Percentiles rank a stretch among this genome's conserved stretches.
Evolutionary conservation across 1,284 basidiomycete genomes (phyloP).

Genomic region (Sporisorium graminicola): DNA sequence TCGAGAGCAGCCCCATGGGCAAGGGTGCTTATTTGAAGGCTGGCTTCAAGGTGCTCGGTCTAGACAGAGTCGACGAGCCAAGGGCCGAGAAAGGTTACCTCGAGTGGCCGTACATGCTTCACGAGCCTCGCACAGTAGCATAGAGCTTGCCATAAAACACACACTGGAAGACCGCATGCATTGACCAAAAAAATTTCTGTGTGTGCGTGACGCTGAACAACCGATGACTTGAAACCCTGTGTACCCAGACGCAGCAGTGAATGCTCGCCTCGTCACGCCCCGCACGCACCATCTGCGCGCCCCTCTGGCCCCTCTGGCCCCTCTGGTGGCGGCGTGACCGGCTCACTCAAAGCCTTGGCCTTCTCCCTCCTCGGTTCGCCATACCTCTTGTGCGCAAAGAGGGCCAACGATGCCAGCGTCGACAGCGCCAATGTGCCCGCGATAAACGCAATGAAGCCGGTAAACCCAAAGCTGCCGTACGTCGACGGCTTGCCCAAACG

Average conservation of each 20-base stretch:
- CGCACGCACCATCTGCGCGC: not conserved
- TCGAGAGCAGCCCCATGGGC: constrained; percentile 37
- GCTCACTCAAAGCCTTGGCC: constrained; percentile 3
- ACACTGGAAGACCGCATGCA: not conserved
- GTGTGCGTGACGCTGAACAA: not conserved
- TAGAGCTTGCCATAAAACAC: not conserved
- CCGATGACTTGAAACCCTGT: too few relatives aligned
- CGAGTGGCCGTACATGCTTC: constrained; percentile 42
- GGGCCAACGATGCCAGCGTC: constrained; percentile 15
- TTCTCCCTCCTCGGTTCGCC: not conserved
- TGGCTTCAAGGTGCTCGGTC: constrained; percentile 24
- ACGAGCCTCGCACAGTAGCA: constrained; percentile 2
- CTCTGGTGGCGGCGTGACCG: constrained; percentile 17
- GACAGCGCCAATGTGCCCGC: constrained; percentile 27
- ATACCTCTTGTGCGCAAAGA: constrained; percentile 25
- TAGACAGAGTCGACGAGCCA: constrained; percentile 14
- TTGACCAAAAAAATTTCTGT: not conserved
- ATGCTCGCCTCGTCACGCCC: not conserved
- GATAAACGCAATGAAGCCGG: constrained; percentile 41
- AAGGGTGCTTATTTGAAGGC: constrained; percentile 24
- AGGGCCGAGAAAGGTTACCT: constrained; percentile 15
- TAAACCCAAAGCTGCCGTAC: constrained; percentile 41
- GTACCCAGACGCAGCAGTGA: too few relatives aligned
- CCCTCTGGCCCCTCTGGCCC: not conserved
- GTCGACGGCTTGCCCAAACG: constrained; percentile 3